phyloP scores from a whole-genome alignment of 2,329 filamentous ascomycete genomes.

The Ascochyta fabae region DNA sequence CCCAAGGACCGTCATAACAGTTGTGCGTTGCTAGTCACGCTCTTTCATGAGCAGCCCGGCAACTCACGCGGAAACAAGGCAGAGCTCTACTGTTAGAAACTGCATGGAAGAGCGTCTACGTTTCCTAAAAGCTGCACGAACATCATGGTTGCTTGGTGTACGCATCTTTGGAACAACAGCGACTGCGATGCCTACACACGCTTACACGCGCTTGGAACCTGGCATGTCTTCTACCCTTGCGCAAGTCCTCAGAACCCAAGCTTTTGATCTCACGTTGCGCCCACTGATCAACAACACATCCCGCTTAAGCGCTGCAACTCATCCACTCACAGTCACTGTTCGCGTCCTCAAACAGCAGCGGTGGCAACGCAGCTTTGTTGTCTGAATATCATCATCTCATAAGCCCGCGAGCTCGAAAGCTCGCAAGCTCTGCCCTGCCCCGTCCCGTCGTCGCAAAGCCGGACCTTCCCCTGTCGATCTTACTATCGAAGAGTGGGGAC shows the following conservation, averaged over 20 bases:
- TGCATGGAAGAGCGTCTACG: background rate
- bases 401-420: background rate
- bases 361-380: conserved; percentile 3
- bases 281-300: conserved; percentile 1
- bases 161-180: too few relatives aligned
- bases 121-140: too few relatives aligned
- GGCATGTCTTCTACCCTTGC: background rate
- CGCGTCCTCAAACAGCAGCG: conserved; percentile 5
- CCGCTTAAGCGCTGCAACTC: background rate
- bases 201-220: background rate
- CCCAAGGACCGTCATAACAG: background rate
- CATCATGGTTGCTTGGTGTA: too few relatives aligned
- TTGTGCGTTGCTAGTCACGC: background rate
- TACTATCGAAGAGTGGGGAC: conserved; percentile 21
- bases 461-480: conserved; percentile 29
- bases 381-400: conserved; percentile 16
- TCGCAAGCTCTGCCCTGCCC: background rate
- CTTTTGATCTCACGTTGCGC: conserved; percentile 8
- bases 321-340: background rate
- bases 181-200: too few relatives aligned
- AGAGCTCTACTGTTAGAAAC: background rate
- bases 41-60: background rate
- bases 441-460: conserved; percentile 3
- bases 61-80: background rate
- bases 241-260: background rate